Percentiles rank a stretch among this genome's conserved stretches.
phyloP scores from a whole-genome alignment of 2,329 filamentous ascomycete genomes.

The Cryphonectria nitschkei region DNA sequence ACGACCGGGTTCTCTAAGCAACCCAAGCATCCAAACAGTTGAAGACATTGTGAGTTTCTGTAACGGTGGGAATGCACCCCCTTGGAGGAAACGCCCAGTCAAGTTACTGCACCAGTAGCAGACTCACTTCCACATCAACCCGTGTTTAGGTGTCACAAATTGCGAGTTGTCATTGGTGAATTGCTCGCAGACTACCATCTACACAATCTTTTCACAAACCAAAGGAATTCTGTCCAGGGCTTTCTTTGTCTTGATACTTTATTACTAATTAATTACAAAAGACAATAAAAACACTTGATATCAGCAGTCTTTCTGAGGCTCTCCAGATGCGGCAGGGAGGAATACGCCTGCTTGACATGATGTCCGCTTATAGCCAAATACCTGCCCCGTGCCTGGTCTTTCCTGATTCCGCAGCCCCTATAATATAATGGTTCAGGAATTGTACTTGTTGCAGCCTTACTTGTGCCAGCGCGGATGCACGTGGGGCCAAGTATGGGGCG shows the following conservation, averaged over 20 bases:
- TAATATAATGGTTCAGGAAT: neutral
- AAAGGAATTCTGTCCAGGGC: too few species aligned
- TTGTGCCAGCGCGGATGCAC: neutral
- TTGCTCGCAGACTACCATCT: too few species aligned
- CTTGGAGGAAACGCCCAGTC: neutral
- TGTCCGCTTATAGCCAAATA: neutral
- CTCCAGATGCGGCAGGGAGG: neutral
- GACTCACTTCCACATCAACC: neutral
- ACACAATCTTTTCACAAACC: too few species aligned
- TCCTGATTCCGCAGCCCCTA: too few species aligned
- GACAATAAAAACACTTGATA: too few species aligned
- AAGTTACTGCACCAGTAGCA: neutral
- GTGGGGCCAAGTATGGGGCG: neutral
- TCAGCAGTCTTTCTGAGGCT: neutral
- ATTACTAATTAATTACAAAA: too few species aligned
- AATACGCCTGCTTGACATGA: neutral
- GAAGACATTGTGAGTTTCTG: neutral
- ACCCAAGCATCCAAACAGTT: neutral
- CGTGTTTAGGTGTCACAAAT: too few species aligned
- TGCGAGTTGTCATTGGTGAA: too few species aligned
- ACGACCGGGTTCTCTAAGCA: neutral
- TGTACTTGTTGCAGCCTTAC: neutral
- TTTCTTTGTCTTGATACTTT: too few species aligned
- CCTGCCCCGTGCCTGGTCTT: neutral
- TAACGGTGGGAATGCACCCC: neutral